A percentile compares a stretch with the other conserved stretches of the same genome.
Evolutionary conservation across 768 basidiomycete genomes (phyloP).

Genomic region (Suillus alpinus): DNA sequence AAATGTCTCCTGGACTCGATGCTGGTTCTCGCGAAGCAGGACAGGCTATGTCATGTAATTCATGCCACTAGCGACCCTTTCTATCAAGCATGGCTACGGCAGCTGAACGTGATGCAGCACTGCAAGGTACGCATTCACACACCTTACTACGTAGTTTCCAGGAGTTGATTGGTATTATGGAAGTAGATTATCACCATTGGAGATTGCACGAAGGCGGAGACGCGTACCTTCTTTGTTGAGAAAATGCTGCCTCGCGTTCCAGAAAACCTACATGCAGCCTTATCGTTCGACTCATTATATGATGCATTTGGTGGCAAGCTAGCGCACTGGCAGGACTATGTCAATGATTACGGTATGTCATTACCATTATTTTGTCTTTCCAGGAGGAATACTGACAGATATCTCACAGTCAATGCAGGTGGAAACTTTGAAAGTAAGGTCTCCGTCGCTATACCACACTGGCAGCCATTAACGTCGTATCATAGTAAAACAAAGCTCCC

Average conservation of each 20-base stretch:
- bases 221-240: conserved; percentile 62
- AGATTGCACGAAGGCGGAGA: conserved; percentile 74
- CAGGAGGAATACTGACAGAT: conserved; percentile 7
- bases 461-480: conserved; percentile 7
- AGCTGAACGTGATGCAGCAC: conserved; percentile 78
- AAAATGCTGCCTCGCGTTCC: conserved; percentile 68
- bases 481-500: conserved; percentile 73
- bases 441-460: not conserved
- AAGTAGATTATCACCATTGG: conserved; percentile 72
- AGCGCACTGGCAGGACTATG: conserved; percentile 79
- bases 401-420: conserved; percentile 61
- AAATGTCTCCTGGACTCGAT: conserved; percentile 83
- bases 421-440: conserved; percentile 72
- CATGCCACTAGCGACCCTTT: conserved; percentile 83
- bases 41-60: conserved; percentile 78
- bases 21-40: conserved; percentile 85
- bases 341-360: conserved; percentile 63
- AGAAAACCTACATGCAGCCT: conserved; percentile 46
- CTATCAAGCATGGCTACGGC: conserved; percentile 80
- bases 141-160: not conserved
- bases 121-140: conserved; percentile 53
- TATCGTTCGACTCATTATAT: conserved; percentile 73
- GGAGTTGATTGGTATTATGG: not conserved
- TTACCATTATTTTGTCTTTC: conserved; percentile 1
- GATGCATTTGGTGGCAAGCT: conserved; percentile 84